A percentile compares a stretch with the other conserved stretches of the same genome.
These are phyloP conservation scores for Verticillium tricorpus DNA, from an alignment of 2,329 filamentous ascomycete species.

Conservation along the genomic window DNA sequence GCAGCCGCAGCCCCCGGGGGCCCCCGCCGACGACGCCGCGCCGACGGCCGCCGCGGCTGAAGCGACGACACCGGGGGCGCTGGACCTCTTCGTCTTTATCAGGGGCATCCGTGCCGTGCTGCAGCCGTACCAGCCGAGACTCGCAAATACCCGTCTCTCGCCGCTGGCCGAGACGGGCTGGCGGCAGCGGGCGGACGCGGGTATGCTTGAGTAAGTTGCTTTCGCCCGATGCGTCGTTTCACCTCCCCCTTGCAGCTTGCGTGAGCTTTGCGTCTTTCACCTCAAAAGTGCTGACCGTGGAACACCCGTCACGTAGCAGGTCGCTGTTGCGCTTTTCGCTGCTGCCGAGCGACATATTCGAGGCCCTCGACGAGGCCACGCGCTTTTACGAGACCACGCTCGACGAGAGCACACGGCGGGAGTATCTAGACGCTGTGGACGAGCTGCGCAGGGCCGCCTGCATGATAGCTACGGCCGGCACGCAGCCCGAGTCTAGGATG, in stretches of 20 bases:
- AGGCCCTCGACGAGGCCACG: constrained; percentile 1
- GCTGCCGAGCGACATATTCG: neutral
- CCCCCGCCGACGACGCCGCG: neutral
- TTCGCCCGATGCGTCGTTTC: neutral
- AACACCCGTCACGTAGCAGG: neutral
- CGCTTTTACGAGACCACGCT: constrained; percentile 1
- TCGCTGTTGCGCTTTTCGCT: neutral
- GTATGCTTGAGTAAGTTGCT: neutral
- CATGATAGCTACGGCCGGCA: constrained; percentile 16
- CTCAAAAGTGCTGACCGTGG: neutral
- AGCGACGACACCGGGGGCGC: neutral
- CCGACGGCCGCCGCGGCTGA: too few relatives aligned
- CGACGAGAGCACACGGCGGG: constrained; percentile 4
- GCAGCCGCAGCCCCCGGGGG: neutral
- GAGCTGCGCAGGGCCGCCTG: constrained; percentile 13
- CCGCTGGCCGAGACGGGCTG: neutral
- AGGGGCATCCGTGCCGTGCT: constrained; percentile 5
- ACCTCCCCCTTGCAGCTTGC: neutral
- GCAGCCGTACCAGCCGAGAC: neutral
- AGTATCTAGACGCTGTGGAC: constrained; percentile 16
- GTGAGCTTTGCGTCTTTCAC: neutral
- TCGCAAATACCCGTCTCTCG: neutral
- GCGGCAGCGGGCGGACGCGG: constrained; percentile 1
- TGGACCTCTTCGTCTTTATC: constrained; percentile 8
- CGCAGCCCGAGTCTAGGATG: constrained; percentile 17